Evolutionary conservation across 305 asterid species (phyloP).

Genomic region (Fraxinus baroniana): DNA sequence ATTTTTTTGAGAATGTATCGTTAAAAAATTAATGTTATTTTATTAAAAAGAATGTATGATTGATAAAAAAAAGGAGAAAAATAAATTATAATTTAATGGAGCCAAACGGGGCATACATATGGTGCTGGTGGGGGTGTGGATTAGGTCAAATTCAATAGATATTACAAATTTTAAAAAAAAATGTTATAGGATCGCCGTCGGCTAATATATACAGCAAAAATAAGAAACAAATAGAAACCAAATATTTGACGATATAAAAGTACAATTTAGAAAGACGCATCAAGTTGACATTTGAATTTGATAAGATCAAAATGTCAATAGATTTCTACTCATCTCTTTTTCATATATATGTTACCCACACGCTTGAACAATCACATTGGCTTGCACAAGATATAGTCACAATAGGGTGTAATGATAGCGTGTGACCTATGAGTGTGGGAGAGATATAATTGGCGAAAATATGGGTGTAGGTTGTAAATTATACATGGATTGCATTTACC

Average conservation of each 20-base stretch:
- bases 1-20: no score
- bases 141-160: background rate
- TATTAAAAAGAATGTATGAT: no score
- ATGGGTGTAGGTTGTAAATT: background rate
- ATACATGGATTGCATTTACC: background rate
- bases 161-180: background rate
- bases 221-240: background rate
- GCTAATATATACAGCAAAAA: background rate
- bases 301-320: background rate
- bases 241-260: background rate
- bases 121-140: background rate
- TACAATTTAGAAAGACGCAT: background rate
- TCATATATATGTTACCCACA: background rate
- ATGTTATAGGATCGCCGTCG: background rate
- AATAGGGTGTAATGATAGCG: background rate
- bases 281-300: background rate
- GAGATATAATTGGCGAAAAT: background rate
- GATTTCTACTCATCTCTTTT: background rate
- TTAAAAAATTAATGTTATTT: no score
- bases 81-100: no score
- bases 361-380: background rate
- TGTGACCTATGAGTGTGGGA: background rate
- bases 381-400: no score
- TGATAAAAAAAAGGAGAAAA: no score
- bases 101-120: background rate